phyloP scores from a whole-genome alignment of 495 filamentous ascomycete species.

The Aspergillus homomorphus region DNA sequence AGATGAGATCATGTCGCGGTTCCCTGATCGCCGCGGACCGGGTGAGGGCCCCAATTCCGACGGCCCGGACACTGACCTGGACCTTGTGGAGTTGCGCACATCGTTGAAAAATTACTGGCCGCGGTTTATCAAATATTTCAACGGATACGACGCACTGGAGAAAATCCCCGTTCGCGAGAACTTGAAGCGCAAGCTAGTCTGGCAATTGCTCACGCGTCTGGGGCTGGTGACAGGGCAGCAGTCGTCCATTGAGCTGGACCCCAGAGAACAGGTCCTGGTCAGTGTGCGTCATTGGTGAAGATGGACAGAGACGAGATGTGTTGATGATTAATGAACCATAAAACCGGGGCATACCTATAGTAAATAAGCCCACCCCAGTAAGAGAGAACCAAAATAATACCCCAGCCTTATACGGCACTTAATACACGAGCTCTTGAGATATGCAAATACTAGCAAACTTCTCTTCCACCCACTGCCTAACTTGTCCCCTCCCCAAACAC shows the following conservation, averaged over 20 bases:
- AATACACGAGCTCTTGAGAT: no score
- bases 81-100: slow-evolving; percentile 47
- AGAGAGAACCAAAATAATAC: no score
- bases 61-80: slow-evolving; percentile 30
- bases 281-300: slow-evolving; percentile 45
- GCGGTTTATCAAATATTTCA: slow-evolving; percentile 71
- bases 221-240: slow-evolving; percentile 35
- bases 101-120: slow-evolving; percentile 55
- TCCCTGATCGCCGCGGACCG: slow-evolving; percentile 37
- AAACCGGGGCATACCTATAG: background rate
- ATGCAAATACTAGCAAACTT: no score
- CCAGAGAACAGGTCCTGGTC: slow-evolving; percentile 41
- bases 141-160: slow-evolving; percentile 83
- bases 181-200: slow-evolving; percentile 79
- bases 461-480: no score
- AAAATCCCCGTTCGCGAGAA: slow-evolving; percentile 78
- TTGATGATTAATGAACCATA: background rate
- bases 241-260: slow-evolving; percentile 30
- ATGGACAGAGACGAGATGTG: background rate
- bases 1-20: slow-evolving; percentile 62
- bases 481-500: no score
- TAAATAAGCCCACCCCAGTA: no score
- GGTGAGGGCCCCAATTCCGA: slow-evolving; percentile 15
- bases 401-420: no score
- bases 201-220: slow-evolving; percentile 54